Base-by-base conservation (phyloP, 192 early-diverging fungal species). In the Linnemannia hyalina region DNA sequence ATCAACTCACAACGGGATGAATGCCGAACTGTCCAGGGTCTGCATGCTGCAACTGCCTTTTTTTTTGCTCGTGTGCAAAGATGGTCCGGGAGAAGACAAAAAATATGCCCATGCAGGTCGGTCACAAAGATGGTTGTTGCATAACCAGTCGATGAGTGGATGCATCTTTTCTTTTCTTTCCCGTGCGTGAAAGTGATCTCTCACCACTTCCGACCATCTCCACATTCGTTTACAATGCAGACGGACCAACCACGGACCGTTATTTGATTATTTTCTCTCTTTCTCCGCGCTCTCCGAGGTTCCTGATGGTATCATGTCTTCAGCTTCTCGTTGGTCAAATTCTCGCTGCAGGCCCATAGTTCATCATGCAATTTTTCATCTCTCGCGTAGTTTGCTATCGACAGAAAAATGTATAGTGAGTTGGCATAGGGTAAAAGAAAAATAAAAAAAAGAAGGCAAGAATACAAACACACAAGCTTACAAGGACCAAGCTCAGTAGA, bases 281-380 rank as follows among this genome's bases (percentile, higher is more conserved):
- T 57, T 57, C 2, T 63, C 6, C 29, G 60, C 26, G 0, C 38
- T 40, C 38, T 40, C 38, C 35, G 20, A 32, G 23, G 60, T 13
- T 13, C 10, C 2, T 65, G 26, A 35, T 52, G 49, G 49, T 52
- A 22, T 52, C 49, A 73, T 9, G n/a, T 22, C 22, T 68, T 44
- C 9, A 74, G 22, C 22, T 69, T 73, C 8, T 79, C 52, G 15
- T 60, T 15, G 38, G 41, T 36, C 35, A 85, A 35, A 47, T 80
- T 38, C 35, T 88, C 80, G 41, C 74, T 75, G 60, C 36, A 88
- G 13, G 42, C 46, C 80, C 85, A 88, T 35, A 87, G 57, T 32
- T 70, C 68, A 36, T 82, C 73, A 11, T 60, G 72, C 23, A 76
- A n/a, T 46, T 42, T 44, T 6, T 79, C 65, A 71, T 87, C 73